A percentile compares a stretch with the other conserved stretches of the same genome.
Conservation (phyloP, 2,329 filamentous ascomycete species). For the Ophiostoma triangulosporum region DNA sequence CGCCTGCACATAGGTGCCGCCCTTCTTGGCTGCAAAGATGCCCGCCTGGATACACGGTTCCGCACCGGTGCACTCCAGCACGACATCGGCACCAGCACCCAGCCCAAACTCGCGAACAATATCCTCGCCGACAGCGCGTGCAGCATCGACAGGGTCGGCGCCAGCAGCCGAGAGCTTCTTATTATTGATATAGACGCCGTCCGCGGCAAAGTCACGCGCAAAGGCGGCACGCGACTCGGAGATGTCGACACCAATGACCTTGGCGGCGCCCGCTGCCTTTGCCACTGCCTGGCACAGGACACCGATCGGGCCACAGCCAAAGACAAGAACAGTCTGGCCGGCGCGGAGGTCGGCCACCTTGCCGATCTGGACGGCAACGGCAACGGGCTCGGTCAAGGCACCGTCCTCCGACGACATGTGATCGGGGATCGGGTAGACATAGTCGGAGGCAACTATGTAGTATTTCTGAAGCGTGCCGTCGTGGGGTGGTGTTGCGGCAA, state of each 20-base stretch:
- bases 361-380: slow-evolving; percentile 44
- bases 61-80: slow-evolving; percentile 72
- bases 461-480: slow-evolving; percentile 26
- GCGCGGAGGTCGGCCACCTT: slow-evolving; percentile 30
- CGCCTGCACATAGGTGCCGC: slow-evolving; percentile 36
- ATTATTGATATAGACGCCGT: slow-evolving; percentile 29
- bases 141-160: slow-evolving; percentile 31
- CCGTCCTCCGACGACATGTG: slow-evolving; percentile 36
- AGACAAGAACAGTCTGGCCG: slow-evolving; percentile 34
- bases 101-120: slow-evolving; percentile 21
- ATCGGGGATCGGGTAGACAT: slow-evolving; percentile 34
- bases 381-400: slow-evolving; percentile 44
- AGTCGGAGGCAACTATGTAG: slow-evolving; percentile 32
- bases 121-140: slow-evolving; percentile 29
- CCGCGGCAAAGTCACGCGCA: slow-evolving; percentile 42
- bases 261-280: slow-evolving; percentile 30
- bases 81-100: slow-evolving; percentile 52
- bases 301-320: slow-evolving; percentile 49
- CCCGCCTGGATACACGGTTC: slow-evolving; percentile 61
- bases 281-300: slow-evolving; percentile 45
- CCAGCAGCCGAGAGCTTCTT: not conserved
- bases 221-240: slow-evolving; percentile 44
- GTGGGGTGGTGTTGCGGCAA: slow-evolving; percentile 20
- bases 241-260: slow-evolving; percentile 40
- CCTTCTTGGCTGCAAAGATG: slow-evolving; percentile 36